Evolutionary conservation across 2,329 filamentous ascomycete species (phyloP).

Genomic region (Calonectria ilicicola): DNA sequence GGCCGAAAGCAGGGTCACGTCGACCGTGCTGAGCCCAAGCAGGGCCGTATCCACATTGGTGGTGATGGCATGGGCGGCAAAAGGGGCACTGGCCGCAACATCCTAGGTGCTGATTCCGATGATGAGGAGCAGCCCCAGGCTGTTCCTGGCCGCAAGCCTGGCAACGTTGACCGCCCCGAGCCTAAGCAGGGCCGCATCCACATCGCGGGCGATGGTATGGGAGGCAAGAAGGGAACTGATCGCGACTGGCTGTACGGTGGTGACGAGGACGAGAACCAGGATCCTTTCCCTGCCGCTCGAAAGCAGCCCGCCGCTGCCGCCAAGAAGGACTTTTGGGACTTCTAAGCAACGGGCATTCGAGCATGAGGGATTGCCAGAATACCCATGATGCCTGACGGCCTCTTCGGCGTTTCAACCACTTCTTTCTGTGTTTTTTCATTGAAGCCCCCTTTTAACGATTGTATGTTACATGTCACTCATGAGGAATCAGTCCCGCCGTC

Average conservation of each 20-base stretch:
- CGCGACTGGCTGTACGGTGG: conserved; percentile 68
- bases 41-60: conserved; percentile 54
- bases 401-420: conserved; percentile 17
- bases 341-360: conserved; percentile 46
- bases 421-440: conserved; percentile 5
- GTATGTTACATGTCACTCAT: conserved; percentile 48
- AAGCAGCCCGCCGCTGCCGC: conserved; percentile 50
- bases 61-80: conserved; percentile 75
- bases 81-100: conserved; percentile 64
- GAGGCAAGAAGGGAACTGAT: conserved; percentile 65
- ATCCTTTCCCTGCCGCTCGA: conserved; percentile 49
- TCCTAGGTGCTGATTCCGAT: conserved; percentile 67
- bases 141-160: conserved; percentile 33
- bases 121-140: conserved; percentile 51
- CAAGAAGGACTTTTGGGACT: conserved; percentile 62
- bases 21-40: conserved; percentile 31
- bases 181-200: conserved; percentile 45
- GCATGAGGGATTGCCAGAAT: conserved; percentile 21
- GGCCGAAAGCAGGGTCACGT: conserved; percentile 28
- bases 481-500: conserved; percentile 30
- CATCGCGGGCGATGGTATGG: conserved; percentile 74
- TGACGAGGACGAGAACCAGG: conserved; percentile 46
- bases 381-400: conserved; percentile 20
- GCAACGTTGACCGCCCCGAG: conserved; percentile 26
- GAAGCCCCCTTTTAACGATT: conserved; percentile 25